phyloP scores from a whole-genome alignment of 805 yeast genomes.

The Brettanomyces naardenensis region DNA sequence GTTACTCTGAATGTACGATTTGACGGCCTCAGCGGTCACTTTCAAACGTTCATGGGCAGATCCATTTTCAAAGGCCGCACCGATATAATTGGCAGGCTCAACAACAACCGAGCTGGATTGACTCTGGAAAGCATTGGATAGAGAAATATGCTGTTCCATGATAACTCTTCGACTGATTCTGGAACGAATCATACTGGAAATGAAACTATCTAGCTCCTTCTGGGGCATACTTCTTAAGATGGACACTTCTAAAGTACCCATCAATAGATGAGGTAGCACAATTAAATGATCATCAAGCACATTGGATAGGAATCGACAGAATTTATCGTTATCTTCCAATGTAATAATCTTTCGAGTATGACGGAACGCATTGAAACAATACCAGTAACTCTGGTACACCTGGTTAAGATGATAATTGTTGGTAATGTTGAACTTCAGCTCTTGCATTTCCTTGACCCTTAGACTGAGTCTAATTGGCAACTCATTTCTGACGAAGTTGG shows the following conservation, averaged over 20 bases:
- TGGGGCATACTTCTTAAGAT: constrained; percentile 52
- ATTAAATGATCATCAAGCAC: constrained; percentile 74
- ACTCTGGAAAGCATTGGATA: constrained; percentile 54
- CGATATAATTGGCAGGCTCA: constrained; percentile 48
- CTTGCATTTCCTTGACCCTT: constrained; percentile 70
- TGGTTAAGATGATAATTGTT: constrained; percentile 80
- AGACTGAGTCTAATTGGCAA: constrained; percentile 78
- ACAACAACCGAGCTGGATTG: constrained; percentile 33
- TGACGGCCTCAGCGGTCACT: constrained; percentile 43
- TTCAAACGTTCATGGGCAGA: constrained; percentile 61
- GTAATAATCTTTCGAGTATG: constrained; percentile 60
- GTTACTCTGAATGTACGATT: constrained; percentile 42
- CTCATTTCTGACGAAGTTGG: constrained; percentile 83
- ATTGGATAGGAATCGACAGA: constrained; percentile 54
- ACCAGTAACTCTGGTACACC: constrained; percentile 80
- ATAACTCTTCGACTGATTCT: constrained; percentile 85
- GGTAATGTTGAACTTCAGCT: constrained; percentile 72
- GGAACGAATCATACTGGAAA: constrained; percentile 73
- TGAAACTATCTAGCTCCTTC: constrained; percentile 57
- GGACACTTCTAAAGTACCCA: constrained; percentile 85
- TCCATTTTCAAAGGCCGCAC: constrained; percentile 80
- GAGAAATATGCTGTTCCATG: constrained; percentile 82
- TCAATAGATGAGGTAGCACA: constrained; percentile 80
- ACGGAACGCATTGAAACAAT: constrained; percentile 80
- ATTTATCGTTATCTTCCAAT: constrained; percentile 65